A percentile compares a stretch with the other conserved stretches of the same genome.
phyloP scores from a whole-genome alignment of 75 land plant genomes.

The Picea glauca region DNA sequence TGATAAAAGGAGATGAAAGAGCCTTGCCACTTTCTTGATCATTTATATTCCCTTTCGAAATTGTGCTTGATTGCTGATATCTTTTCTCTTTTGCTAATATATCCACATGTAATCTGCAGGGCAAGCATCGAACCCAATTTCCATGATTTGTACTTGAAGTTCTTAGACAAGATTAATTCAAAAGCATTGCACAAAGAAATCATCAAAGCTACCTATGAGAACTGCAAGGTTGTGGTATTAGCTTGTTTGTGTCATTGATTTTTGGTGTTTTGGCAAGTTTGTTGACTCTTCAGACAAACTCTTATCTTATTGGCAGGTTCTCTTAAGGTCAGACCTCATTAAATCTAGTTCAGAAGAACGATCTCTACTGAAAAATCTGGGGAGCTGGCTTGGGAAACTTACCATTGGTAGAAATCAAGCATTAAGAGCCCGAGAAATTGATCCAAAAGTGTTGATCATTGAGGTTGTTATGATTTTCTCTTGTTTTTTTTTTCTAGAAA shows the following conservation, averaged over 20 bases:
- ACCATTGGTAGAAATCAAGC: conserved; percentile 96
- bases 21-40: neutral
- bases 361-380: conserved; percentile 91
- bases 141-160: conserved; percentile 93
- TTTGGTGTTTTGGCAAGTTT: neutral
- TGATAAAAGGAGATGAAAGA: too few relatives aligned
- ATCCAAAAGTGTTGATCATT: conserved; percentile 82
- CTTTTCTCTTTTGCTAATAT: neutral
- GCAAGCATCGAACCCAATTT: conserved; percentile 99
- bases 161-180: conserved; percentile 84
- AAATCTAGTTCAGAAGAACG: conserved; percentile 99
- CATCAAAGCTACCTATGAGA: conserved; percentile 91
- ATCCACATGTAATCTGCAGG: conserved; percentile 36
- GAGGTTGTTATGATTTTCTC: conserved; percentile 46
- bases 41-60: neutral
- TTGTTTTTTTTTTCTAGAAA: conserved; percentile 1
- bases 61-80: neutral
- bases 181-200: conserved; percentile 75
- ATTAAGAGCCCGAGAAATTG: conserved; percentile 83
- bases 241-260: neutral
- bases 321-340: conserved; percentile 90
- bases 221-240: conserved; percentile 73
- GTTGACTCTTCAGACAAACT: neutral
- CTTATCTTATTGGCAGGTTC: conserved; percentile 50
- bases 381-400: conserved; percentile 99